These are phyloP conservation scores for Leccinum fibrillosum DNA, from an alignment of 768 basidiomycete genomes.

Conservation along the genomic window DNA sequence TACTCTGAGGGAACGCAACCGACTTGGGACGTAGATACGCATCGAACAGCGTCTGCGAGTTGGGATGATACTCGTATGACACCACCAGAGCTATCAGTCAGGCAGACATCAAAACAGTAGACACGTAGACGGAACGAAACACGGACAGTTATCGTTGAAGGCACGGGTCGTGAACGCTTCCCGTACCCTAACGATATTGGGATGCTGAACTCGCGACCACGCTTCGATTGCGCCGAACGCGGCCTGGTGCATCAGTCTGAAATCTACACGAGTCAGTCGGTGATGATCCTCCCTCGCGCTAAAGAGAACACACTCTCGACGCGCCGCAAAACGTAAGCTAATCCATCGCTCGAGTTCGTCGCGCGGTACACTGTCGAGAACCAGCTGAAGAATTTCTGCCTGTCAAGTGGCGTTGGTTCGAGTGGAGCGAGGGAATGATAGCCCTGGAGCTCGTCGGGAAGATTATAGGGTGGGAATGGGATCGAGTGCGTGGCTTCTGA, in stretches of 20 bases:
- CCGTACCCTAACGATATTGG: slow-evolving; percentile 74
- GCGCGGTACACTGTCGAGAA: slow-evolving; percentile 84
- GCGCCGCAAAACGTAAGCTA: slow-evolving; percentile 72
- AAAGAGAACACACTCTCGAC: slow-evolving; percentile 66
- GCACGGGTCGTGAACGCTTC: slow-evolving; percentile 95
- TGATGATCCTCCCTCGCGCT: neutral
- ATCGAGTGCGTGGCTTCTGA: slow-evolving; percentile 41
- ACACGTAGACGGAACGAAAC: slow-evolving; percentile 1
- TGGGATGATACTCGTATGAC: slow-evolving; percentile 85
- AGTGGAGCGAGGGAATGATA: slow-evolving; percentile 87
- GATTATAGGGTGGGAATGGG: slow-evolving; percentile 43
- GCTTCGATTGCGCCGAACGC: slow-evolving; percentile 82
- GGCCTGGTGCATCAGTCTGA: slow-evolving; percentile 72
- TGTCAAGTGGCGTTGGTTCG: slow-evolving; percentile 54
- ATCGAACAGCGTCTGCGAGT: slow-evolving; percentile 78
- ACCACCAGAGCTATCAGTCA: slow-evolving; percentile 73
- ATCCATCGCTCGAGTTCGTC: slow-evolving; percentile 70
- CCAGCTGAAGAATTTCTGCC: slow-evolving; percentile 78
- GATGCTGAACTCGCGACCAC: slow-evolving; percentile 85
- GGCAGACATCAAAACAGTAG: slow-evolving; percentile 9
- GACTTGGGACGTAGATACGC: slow-evolving; percentile 64
- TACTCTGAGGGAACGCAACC: slow-evolving; percentile 34
- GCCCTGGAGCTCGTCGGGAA: slow-evolving; percentile 86
- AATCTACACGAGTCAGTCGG: slow-evolving; percentile 50
- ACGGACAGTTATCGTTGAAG: slow-evolving; percentile 88